These are phyloP conservation scores for Cryphonectria naterciae DNA, from an alignment of 2,329 filamentous ascomycete genomes.

Conservation along the genomic window DNA sequence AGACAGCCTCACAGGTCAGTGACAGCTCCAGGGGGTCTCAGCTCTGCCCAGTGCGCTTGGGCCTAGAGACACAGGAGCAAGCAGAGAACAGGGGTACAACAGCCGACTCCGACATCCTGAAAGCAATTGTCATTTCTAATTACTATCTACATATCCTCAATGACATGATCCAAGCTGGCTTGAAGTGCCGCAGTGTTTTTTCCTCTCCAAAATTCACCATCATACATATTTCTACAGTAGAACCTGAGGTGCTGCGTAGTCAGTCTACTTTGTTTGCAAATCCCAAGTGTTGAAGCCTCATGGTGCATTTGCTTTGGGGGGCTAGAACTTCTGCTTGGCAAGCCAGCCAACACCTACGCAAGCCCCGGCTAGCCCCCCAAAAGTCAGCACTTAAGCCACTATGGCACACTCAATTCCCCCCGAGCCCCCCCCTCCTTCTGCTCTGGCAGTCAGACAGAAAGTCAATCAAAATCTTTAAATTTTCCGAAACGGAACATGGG, in stretches of 20 bases:
- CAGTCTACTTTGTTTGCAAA: not conserved
- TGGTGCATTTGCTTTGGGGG: not conserved
- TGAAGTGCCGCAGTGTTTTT: not conserved
- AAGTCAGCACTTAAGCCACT: not conserved
- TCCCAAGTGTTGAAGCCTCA: not conserved
- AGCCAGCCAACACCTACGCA: not conserved
- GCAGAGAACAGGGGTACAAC: constrained; percentile 1
- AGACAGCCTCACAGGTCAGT: constrained; percentile 10
- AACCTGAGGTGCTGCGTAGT: not conserved
- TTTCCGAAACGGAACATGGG: not conserved
- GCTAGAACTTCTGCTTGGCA: not conserved
- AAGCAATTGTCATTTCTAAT: not conserved
- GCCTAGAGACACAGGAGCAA: not conserved
- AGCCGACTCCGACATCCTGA: not conserved
- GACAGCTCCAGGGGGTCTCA: constrained; percentile 8
- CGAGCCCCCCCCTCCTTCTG: not conserved
- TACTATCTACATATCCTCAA: not conserved
- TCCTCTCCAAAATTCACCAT: not conserved
- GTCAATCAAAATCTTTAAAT: not conserved
- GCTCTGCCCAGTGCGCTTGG: not conserved
- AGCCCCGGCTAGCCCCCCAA: not conserved
- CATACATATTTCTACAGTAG: not conserved
- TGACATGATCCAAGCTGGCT: not conserved
- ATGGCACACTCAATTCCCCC: not conserved
- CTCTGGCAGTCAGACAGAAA: not conserved